Base-by-base conservation (phyloP, 768 basidiomycete genomes). In the Boletellus emodensis region DNA sequence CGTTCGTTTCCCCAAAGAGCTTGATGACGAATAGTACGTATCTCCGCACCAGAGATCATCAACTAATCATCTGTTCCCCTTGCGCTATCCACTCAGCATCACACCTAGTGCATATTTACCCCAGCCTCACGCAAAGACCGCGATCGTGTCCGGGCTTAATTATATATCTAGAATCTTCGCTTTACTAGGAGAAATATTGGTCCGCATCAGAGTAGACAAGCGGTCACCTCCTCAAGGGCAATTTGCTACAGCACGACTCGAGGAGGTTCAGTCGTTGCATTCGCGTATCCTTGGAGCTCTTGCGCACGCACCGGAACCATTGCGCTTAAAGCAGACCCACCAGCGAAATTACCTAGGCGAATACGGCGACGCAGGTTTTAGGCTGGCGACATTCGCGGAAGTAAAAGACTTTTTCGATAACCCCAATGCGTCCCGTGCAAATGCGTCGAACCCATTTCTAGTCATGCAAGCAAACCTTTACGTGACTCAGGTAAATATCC, bases 391-490 rank as follows among this genome's bases (percentile, higher is more conserved):
- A 3, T 90, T 91, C 55, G 85, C 84, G 3, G 89, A 93, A 68
- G 85, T 95, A 55, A 88, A 87, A 63, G 87, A 91, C 65, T 90
- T 93, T 64, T 95, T 94, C 64, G 85, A 92, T 56, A 90, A 94
- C 60, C 92, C 93, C 12, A 87, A 91, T 54, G 90, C 90, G 8
- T 88, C 83, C 9, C 79, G 87, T 18, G 89, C 83, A 49, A 88
- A 89, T 61, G 91, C 92, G 0, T 77, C 90, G 46, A 93, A 95
- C 64, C 86, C 89, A 17, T 94, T 87, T 76, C 75, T 94, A 30
- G 91, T 95, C 30, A 88, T 92, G 81, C 92, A 94, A 68, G 88
- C 87, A 33, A 95, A 95, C 62, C 74, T 95, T 37, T 94, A 87
- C 59, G 92, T 94, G 59, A 94, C 92, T 11, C 92, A 94, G 80